Evolutionary conservation across 352 stramenopile species (phyloP).

Genomic region (Phytophthora tubulina): DNA sequence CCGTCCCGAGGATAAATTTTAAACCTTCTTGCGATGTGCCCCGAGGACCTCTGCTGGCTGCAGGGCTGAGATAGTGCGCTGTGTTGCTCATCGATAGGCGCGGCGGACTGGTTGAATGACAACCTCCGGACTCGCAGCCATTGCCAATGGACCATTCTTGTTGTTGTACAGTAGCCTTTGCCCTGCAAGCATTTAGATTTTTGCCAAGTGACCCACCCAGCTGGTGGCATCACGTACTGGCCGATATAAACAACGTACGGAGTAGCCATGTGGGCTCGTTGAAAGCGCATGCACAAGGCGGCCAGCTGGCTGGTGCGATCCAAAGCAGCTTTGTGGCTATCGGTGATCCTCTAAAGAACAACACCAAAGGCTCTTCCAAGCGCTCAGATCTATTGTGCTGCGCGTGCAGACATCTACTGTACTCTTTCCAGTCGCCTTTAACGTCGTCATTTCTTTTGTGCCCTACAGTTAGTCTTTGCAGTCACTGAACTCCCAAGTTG

Average conservation of each 20-base stretch:
- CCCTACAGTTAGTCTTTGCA: neutral
- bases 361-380: neutral
- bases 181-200: neutral
- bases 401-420: too few relatives aligned
- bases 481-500: too few relatives aligned
- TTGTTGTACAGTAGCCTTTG: too few relatives aligned
- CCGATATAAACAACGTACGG: conserved; percentile 1
- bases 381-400: conserved; percentile 12
- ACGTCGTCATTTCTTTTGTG: conserved; percentile 9
- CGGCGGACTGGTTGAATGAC: conserved; percentile 1
- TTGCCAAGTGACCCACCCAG: neutral
- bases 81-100: conserved; percentile 24
- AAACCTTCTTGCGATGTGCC: conserved; percentile 14
- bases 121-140: conserved; percentile 19
- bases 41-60: neutral
- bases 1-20: conserved; percentile 12
- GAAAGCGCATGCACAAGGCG: conserved; percentile 16
- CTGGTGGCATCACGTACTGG: neutral
- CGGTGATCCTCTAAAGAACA: neutral
- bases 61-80: conserved; percentile 18
- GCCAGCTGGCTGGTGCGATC: conserved; percentile 1
- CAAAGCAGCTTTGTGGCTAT: conserved; percentile 4
- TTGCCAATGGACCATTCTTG: neutral
- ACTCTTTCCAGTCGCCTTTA: neutral
- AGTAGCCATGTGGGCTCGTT: conserved; percentile 26